Evolutionary conservation across 768 basidiomycete genomes (phyloP), one percentile per base, ranked within the genome.

Genomic region (Tricholoma terreum): DNA sequence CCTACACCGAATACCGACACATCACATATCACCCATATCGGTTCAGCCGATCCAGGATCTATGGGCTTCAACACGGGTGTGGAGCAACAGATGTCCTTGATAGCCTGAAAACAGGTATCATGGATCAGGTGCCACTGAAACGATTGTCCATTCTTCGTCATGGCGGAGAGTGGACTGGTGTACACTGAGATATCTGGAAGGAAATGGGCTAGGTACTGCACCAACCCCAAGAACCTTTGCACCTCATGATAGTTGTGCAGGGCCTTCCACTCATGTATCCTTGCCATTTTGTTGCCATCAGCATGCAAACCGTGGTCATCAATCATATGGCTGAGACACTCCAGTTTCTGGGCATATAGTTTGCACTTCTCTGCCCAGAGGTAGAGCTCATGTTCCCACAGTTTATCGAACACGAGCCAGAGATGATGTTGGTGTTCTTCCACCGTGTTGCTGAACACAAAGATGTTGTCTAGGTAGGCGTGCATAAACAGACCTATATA

Each of bases 391-490:
- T 58, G 36, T 21, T 65, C 38, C 0, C 66, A 27, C 0, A 77
- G 60, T 0, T 42, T 58, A 0, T 57, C 50, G 40, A 77, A 66
- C 3, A 73, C 62, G 3, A 63, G 31, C 0, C 50, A 31, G 0
- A 77, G 56, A 55, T 73, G 66, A 1, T 55, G 9, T n/a, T 67
- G 57, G 45, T 77, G 75, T 0, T 74, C 75, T 19, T 69, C 64
- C 2, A 73, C 54, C 0, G 69, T 62, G 17, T 69, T 53, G 1
- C 70, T 71, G 61, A 57, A 75, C 0, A 76, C 56, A 34, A 75
- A 71, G 0, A 77, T 70, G 52, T 76, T 67, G 54, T 77, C 73
- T 9, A 76, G 61, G 59, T 75, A 76, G 1, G 67, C 65, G 40
- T 75, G 67, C 4, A 76, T 43, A 55, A 70, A 73, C 3, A 48